A percentile compares a stretch with the other conserved stretches of the same genome.
phyloP scores from a whole-genome alignment of 108 stramenopile genomes.

The Cyclotella atomus region DNA sequence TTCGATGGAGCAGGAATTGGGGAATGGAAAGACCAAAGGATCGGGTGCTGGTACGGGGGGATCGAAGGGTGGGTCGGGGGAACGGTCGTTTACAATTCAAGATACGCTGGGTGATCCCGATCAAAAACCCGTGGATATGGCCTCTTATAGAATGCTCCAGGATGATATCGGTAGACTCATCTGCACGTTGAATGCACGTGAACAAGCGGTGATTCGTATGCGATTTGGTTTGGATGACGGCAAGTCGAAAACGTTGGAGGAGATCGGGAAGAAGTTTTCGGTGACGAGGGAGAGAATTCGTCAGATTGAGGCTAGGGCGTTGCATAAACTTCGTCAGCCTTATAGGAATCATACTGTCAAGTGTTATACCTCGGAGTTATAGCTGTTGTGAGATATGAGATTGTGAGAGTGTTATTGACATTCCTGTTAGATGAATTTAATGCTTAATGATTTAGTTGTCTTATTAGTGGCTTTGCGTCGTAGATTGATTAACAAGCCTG shows the following conservation, averaged over 20 bases:
- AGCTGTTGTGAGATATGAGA: constrained; percentile 4
- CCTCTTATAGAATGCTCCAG: constrained; percentile 81
- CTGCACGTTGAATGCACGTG: constrained; percentile 87
- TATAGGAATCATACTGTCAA: constrained; percentile 90
- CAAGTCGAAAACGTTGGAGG: constrained; percentile 88
- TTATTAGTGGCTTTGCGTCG: too few relatives aligned
- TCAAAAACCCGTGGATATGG: constrained; percentile 80
- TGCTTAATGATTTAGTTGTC: background rate
- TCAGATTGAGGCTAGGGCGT: constrained; percentile 94
- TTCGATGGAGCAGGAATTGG: constrained; percentile 81
- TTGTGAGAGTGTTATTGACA: background rate
- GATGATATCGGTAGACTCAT: constrained; percentile 83
- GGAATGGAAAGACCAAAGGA: constrained; percentile 74
- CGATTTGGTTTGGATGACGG: constrained; percentile 96
- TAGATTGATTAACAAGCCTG: too few relatives aligned
- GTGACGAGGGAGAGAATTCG: constrained; percentile 95
- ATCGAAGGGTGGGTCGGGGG: constrained; percentile 52
- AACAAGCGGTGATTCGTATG: constrained; percentile 94
- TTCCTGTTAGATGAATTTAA: background rate
- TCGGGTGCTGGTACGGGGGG: constrained; percentile 76
- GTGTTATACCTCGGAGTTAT: constrained; percentile 83
- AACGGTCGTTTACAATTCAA: constrained; percentile 60
- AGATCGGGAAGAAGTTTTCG: constrained; percentile 85
- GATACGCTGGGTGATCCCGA: constrained; percentile 83
- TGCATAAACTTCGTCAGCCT: constrained; percentile 95